A percentile compares a stretch with the other conserved stretches of the same genome.
Conservation (phyloP, 495 filamentous ascomycete species). For the Baudoinia panamericana region DNA sequence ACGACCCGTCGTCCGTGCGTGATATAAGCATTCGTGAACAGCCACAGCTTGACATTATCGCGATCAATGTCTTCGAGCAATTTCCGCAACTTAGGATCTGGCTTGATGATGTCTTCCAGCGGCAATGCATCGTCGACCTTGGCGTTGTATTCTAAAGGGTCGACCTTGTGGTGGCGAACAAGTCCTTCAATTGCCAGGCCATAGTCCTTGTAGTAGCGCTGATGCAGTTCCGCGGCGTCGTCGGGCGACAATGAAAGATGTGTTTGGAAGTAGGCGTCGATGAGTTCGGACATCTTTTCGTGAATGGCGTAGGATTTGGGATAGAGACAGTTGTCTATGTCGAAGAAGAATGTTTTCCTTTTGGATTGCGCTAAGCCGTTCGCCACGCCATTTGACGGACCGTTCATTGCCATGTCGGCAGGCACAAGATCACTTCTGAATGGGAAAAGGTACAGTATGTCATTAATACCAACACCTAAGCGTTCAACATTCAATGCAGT, state of each 20-base stretch:
- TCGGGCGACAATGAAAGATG: constrained; percentile 59
- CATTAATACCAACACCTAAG: no score
- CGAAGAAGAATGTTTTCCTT: constrained; percentile 57
- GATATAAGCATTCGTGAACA: constrained; percentile 92
- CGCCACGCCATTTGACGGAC: neutral
- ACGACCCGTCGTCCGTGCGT: constrained; percentile 78
- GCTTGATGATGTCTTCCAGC: constrained; percentile 67
- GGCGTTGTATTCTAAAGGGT: constrained; percentile 85
- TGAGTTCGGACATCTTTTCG: constrained; percentile 27
- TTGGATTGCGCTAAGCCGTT: neutral
- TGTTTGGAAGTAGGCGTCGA: constrained; percentile 64
- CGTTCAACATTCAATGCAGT: no score
- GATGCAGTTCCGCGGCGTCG: constrained; percentile 70
- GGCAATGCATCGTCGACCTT: constrained; percentile 93
- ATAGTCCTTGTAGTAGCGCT: constrained; percentile 88
- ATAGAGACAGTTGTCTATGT: constrained; percentile 94
- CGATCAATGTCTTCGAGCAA: constrained; percentile 68
- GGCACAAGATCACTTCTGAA: no score
- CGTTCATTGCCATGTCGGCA: neutral
- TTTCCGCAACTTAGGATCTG: constrained; percentile 57
- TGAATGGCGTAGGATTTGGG: constrained; percentile 42
- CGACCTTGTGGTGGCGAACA: constrained; percentile 86
- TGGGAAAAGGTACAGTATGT: no score
- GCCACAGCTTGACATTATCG: constrained; percentile 72
- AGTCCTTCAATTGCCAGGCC: constrained; percentile 93